Base-by-base conservation (phyloP, 805 yeast species). In the Suhomyces sp. region DNA sequence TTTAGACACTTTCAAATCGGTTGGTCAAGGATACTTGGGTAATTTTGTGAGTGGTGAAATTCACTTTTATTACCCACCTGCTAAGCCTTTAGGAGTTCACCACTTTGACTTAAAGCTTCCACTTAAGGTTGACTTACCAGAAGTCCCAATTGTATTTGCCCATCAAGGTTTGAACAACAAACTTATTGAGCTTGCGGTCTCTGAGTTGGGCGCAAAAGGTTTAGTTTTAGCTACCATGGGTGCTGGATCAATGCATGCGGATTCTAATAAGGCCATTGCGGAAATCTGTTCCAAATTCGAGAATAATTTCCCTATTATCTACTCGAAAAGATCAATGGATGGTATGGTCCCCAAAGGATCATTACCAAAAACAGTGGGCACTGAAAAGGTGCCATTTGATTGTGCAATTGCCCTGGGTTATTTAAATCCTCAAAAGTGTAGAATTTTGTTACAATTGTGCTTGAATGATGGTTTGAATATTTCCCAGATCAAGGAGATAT, bases 1-100 rank as follows among this genome's bases (percentile, higher is more conserved):
- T 6, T 71, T 86, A 51, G 90, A 86, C 61, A 84, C 90, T 3
- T 86, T 86, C 72, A 85, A 84, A 64, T 75, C 80, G 8, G 81
- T 79, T 38, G 86, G 87, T 55, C 88, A 85, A 61, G 90, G 90
- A 10, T 85, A 84, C 62, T 66, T 86, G 59, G 91, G 91, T 4
- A 83, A 81, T 61, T 85, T 85, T 63, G 87, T 85, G 38, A 83
- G 85, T 61, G 83, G 84, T 52, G 82, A 81, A 61, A 80, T 85
- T 26, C 85, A 83, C 61, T 86, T 80, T 62, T 84, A 82, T 60
- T 85, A 78, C 60, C 88, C 88, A 42, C 81, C 87, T 1, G 78
- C 76, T 24, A 79, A 79, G 61, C 87, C 88, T 8, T 70, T 79
- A 26, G 85, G 85, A 2, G 69, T 69, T 55, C 62, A 65, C 3